phyloP scores from a whole-genome alignment of 129 eudicot species.

The Rutidosis leptorrhynchoides region DNA sequence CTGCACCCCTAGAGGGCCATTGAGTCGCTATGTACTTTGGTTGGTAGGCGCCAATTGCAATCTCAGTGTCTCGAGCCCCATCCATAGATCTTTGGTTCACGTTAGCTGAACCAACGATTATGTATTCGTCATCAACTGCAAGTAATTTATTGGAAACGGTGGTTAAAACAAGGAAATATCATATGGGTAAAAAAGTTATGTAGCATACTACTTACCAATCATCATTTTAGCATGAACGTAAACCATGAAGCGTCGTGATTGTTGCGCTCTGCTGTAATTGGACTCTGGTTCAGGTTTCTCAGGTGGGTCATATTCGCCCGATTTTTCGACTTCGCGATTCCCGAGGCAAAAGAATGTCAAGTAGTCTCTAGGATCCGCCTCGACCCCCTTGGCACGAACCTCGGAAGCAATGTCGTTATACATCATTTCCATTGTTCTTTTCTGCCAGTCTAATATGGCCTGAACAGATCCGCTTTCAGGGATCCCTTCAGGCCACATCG shows the following conservation, averaged over 20 bases:
- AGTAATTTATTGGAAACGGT: not conserved
- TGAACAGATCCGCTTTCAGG: slow-evolving; percentile 87
- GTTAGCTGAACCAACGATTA: slow-evolving; percentile 94
- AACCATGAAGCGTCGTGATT: slow-evolving; percentile 80
- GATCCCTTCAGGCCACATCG: slow-evolving; percentile 99
- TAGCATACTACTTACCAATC: slow-evolving; percentile 52
- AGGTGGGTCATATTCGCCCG: slow-evolving; percentile 53
- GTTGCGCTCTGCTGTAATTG: slow-evolving; percentile 68
- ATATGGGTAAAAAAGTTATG: not conserved
- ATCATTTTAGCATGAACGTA: slow-evolving; percentile 94
- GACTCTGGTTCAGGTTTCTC: slow-evolving; percentile 64
- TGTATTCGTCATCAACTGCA: slow-evolving; percentile 91
- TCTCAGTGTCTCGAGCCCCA: slow-evolving; percentile 82
- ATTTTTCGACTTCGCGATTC: slow-evolving; percentile 49
- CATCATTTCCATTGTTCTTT: slow-evolving; percentile 95
- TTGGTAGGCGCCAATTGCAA: slow-evolving; percentile 92
- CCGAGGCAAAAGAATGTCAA: slow-evolving; percentile 86
- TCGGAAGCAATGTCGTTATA: slow-evolving; percentile 55
- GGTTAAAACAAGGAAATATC: not conserved
- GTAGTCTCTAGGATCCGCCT: slow-evolving; percentile 59
- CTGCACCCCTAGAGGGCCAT: slow-evolving; percentile 43
- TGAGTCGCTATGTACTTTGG: slow-evolving; percentile 49
- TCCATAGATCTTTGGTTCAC: slow-evolving; percentile 96
- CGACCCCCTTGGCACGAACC: slow-evolving; percentile 36
- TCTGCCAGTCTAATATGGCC: slow-evolving; percentile 92